Conservation (phyloP, 352 stramenopile species). For the Globisporangium iwayamae region DNA sequence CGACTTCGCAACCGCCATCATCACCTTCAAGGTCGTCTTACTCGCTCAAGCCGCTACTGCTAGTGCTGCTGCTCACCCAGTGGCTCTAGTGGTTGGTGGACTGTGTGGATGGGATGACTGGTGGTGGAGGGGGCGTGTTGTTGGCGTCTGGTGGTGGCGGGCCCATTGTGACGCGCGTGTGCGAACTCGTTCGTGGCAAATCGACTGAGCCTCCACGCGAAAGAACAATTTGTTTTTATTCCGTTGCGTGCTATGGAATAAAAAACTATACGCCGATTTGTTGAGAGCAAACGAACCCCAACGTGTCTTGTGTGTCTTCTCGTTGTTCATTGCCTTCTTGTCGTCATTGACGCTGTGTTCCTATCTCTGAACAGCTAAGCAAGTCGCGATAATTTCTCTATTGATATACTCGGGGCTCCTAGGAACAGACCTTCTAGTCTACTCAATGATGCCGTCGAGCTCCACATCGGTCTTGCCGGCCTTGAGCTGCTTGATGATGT, state of each 20-base stretch:
- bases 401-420: not conserved
- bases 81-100: not conserved
- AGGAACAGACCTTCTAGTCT: not conserved
- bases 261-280: slow-evolving; percentile 81
- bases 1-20: not conserved
- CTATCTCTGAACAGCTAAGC: not conserved
- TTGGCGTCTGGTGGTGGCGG: not conserved
- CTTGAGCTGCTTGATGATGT: slow-evolving; percentile 77
- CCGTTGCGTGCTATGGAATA: slow-evolving; percentile 32
- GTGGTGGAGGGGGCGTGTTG: not conserved
- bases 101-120: not conserved
- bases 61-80: slow-evolving; percentile 3
- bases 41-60: not conserved
- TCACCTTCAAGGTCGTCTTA: not conserved
- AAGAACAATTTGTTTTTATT: slow-evolving; percentile 29
- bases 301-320: slow-evolving; percentile 10
- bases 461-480: slow-evolving; percentile 65
- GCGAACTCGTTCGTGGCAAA: slow-evolving; percentile 8
- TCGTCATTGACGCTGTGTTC: not conserved
- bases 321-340: slow-evolving; percentile 7
- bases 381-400: not conserved
- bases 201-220: slow-evolving; percentile 15
- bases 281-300: slow-evolving; percentile 61
- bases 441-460: slow-evolving; percentile 62
- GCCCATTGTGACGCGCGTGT: not conserved